phyloP scores from a whole-genome alignment of 176 grass and related monocot species.

The Oryza glaberrima region DNA sequence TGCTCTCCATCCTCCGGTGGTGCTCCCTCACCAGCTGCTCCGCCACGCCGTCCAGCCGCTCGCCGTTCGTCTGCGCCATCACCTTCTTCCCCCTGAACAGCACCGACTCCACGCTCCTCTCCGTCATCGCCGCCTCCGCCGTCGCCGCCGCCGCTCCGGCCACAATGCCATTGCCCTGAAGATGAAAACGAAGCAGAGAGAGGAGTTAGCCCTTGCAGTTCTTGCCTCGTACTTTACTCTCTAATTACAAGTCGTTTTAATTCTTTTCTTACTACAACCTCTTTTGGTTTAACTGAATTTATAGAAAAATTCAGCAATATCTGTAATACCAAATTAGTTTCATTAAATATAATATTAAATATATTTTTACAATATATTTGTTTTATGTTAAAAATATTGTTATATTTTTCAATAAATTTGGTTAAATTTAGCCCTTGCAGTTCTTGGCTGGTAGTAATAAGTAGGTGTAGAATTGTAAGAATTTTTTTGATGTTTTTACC shows the following conservation, averaged over 20 bases:
- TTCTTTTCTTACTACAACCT: too few relatives aligned
- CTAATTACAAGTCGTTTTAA: too few relatives aligned
- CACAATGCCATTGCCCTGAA: slow-evolving; percentile 62
- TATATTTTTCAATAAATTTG: too few relatives aligned
- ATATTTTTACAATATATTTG: too few relatives aligned
- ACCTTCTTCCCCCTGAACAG: slow-evolving; percentile 70
- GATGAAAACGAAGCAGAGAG: neutral
- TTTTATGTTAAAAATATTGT: too few relatives aligned
- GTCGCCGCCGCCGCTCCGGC: slow-evolving; percentile 39
- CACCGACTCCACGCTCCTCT: slow-evolving; percentile 67
- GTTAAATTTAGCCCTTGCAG: too few relatives aligned
- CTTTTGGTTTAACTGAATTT: too few relatives aligned
- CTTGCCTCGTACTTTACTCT: too few relatives aligned
- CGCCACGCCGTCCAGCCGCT: slow-evolving; percentile 62
- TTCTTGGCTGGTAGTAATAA: neutral
- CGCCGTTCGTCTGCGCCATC: slow-evolving; percentile 71
- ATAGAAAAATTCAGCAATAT: too few relatives aligned
- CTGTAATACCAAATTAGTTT: too few relatives aligned
- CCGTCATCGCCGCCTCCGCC: slow-evolving; percentile 56
- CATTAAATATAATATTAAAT: too few relatives aligned
- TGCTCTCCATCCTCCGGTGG: slow-evolving; percentile 54
- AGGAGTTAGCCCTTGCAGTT: neutral
- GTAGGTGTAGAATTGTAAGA: neutral
- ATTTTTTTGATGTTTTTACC: slow-evolving; percentile 27
- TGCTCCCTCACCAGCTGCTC: slow-evolving; percentile 71